Evolutionary conservation across 139 green algal species (phyloP), one percentile per base, ranked within the genome.

Genomic region (Bryopsis sp.): DNA sequence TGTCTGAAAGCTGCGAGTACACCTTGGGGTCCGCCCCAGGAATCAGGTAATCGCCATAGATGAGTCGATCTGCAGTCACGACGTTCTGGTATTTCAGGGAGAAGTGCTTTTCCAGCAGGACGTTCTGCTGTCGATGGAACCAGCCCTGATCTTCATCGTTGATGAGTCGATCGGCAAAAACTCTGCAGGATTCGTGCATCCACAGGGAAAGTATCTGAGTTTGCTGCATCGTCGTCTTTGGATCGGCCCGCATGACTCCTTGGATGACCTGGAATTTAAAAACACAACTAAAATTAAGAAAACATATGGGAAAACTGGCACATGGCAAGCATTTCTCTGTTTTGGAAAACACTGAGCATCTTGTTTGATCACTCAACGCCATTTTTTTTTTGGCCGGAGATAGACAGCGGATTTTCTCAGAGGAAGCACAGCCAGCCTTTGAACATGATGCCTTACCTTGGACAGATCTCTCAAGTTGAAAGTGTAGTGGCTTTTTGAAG

Each of bases 401-500:
- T n/a, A n/a, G n/a, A n/a, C n/a, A n/a, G n/a, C n/a, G n/a, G n/a
- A n/a, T n/a, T n/a, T n/a, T n/a, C n/a, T n/a, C n/a, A n/a, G n/a
- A n/a, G n/a, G n/a, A n/a, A 50, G 6, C 36, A 2, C 28, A 48
- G 48, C 46, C 48, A 47, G 15, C 38, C 57, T 28, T 15, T 43
- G 59, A 67, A 36, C 3, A n/a, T n/a, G n/a, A n/a, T n/a, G n/a
- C n/a, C n/a, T n/a, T 37, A 82, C 81, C 70, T 85, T 87, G 39
- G 77, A 79, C 54, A 90, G 67, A 66, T 92, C 85, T 5, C 85
- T 74, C 72, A 92, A 76, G 80, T 92, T 92, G 82, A 90, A 92
- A 29, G 80, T 89, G 78, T 92, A 92, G 79, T 92, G 85, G 26
- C 29, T 74, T 72, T 86, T 86, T 3, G 71, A 77, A 28, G 85